Evolutionary conservation across 129 eudicot species (phyloP).

Genomic region (Escallonia herrerae): DNA sequence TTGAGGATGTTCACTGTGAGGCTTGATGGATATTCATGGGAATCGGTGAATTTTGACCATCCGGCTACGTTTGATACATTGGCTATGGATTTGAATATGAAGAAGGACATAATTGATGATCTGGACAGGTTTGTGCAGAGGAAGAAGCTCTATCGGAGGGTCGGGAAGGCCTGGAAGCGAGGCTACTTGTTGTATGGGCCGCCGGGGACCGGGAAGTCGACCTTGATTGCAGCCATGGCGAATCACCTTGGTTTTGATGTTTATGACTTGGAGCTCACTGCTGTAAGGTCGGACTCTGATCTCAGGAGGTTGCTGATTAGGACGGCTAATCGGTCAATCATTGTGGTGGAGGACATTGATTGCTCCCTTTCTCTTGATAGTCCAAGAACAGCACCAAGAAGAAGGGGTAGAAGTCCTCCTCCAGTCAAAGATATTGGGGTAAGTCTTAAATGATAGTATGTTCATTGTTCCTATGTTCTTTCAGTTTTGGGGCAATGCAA

Average conservation of each 20-base stretch:
- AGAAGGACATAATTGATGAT: conserved; percentile 29
- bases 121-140: conserved; percentile 30
- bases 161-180: conserved; percentile 48
- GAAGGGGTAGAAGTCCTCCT: too few relatives aligned
- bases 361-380: neutral
- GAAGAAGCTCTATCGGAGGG: conserved; percentile 28
- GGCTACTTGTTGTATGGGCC: conserved; percentile 47
- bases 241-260: conserved; percentile 35
- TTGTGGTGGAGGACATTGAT: conserved; percentile 40
- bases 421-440: too few relatives aligned
- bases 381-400: neutral
- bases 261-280: conserved; percentile 33
- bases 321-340: conserved; percentile 33
- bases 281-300: conserved; percentile 24
- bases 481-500: too few relatives aligned
- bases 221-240: conserved; percentile 50
- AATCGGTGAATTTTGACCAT: conserved; percentile 27
- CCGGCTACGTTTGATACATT: conserved; percentile 51
- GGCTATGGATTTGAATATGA: conserved; percentile 34
- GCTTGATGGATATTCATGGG: neutral
- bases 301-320: conserved; percentile 28
- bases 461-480: too few relatives aligned
- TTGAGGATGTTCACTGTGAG: conserved; percentile 27
- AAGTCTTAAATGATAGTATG: too few relatives aligned
- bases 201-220: conserved; percentile 45